phyloP scores from a whole-genome alignment of 306 rosid species.

The Benincasa hispida region DNA sequence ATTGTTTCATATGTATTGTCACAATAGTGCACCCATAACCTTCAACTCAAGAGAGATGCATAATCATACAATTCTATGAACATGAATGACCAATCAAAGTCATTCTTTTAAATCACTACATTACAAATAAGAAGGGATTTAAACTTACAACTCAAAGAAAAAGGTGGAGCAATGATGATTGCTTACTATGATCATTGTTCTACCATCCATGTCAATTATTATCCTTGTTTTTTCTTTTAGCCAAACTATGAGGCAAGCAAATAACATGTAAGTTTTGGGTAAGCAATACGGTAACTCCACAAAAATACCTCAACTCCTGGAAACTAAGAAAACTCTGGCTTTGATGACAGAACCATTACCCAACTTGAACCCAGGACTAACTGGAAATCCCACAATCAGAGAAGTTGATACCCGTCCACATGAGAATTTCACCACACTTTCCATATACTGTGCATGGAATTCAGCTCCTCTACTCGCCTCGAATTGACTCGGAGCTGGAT shows the following conservation, averaged over 20 bases:
- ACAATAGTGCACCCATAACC: background rate
- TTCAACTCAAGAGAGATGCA: background rate
- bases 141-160: background rate
- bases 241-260: background rate
- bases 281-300: background rate
- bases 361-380: constrained; percentile 86
- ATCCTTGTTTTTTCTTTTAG: background rate
- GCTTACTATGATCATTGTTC: background rate
- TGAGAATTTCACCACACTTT: constrained; percentile 53
- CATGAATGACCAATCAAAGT: background rate
- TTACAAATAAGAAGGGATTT: background rate
- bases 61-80: background rate
- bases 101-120: background rate
- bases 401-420: constrained; percentile 54
- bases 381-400: constrained; percentile 69
- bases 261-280: background rate
- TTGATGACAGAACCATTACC: constrained; percentile 68
- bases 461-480: constrained; percentile 89
- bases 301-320: constrained; percentile 23
- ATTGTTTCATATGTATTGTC: background rate
- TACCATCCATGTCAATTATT: background rate
- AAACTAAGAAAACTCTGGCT: constrained; percentile 67
- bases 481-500: constrained; percentile 77
- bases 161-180: background rate
- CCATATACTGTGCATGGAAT: constrained; percentile 71